Conservation (phyloP, 2,329 filamentous ascomycete species). For the Chaetomium olivaceum region DNA sequence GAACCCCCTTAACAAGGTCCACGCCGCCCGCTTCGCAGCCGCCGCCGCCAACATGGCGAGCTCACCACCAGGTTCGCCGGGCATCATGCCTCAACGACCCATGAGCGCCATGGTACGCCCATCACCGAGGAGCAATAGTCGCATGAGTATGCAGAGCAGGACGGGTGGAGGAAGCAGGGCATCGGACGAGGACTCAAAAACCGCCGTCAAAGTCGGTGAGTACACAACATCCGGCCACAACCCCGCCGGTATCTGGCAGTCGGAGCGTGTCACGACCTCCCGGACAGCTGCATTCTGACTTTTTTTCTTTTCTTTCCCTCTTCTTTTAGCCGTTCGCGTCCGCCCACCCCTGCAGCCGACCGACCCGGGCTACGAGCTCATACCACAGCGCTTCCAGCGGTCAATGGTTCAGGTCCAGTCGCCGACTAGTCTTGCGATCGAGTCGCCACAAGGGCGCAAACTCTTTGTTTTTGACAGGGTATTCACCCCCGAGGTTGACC, state of each 20-base stretch:
- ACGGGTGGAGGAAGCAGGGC: constrained; percentile 73
- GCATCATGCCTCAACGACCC: constrained; percentile 63
- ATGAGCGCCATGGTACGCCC: constrained; percentile 79
- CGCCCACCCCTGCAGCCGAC: constrained; percentile 79
- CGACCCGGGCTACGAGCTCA: constrained; percentile 91
- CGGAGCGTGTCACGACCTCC: constrained; percentile 16
- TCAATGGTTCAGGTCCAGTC: constrained; percentile 90
- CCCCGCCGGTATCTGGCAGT: not conserved
- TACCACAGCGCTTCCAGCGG: constrained; percentile 91
- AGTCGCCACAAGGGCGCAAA: constrained; percentile 89
- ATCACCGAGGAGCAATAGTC: constrained; percentile 73
- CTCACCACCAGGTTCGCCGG: constrained; percentile 69
- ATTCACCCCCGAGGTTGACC: constrained; percentile 77
- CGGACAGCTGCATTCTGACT: constrained; percentile 23
- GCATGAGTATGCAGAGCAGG: constrained; percentile 82
- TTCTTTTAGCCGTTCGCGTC: constrained; percentile 77
- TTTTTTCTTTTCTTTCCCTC: not conserved
- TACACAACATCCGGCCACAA: constrained; percentile 17
- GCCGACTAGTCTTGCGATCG: constrained; percentile 80
- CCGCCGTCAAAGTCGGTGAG: constrained; percentile 94
- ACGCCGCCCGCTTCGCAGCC: constrained; percentile 19
- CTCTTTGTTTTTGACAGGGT: constrained; percentile 96
- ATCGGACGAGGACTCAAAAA: constrained; percentile 87
- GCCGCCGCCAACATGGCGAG: constrained; percentile 29
- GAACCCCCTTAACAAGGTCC: constrained; percentile 24